phyloP scores from a whole-genome alignment of 257 asterid genomes.

The Vinca minor region DNA sequence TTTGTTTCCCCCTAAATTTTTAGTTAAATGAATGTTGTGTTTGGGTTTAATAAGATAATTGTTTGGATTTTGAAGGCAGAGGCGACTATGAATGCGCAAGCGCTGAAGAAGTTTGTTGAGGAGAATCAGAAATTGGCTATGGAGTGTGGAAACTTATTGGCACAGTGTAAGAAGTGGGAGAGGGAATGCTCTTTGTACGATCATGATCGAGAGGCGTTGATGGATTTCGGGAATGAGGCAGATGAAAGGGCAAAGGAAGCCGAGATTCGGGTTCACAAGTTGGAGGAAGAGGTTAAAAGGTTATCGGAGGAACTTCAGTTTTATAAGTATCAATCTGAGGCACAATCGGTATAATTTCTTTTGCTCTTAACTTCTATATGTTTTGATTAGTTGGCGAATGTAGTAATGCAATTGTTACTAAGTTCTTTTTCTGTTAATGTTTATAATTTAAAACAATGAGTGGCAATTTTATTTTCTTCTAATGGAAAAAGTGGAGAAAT shows the following conservation, averaged over 20 bases:
- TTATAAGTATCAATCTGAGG: conserved; percentile 32
- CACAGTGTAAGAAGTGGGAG: conserved; percentile 76
- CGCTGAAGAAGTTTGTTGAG: conserved; percentile 85
- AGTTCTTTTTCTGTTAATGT: no score
- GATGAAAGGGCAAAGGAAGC: conserved; percentile 86
- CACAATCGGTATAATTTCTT: conserved; percentile 38
- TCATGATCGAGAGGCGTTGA: conserved; percentile 78
- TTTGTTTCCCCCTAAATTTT: not conserved
- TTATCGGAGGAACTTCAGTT: conserved; percentile 50
- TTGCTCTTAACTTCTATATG: not conserved
- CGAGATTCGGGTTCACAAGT: conserved; percentile 43
- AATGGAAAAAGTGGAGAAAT: not conserved
- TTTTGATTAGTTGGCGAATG: not conserved
- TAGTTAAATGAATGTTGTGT: not conserved
- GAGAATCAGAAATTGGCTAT: conserved; percentile 78
- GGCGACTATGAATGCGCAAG: conserved; percentile 81
- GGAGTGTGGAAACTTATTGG: conserved; percentile 69
- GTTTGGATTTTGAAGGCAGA: conserved; percentile 48
- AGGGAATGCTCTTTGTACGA: conserved; percentile 84
- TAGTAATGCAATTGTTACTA: not conserved
- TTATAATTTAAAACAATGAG: not conserved
- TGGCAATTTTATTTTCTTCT: not conserved
- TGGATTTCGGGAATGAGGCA: conserved; percentile 96
- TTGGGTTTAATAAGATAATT: not conserved
- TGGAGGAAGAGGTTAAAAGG: conserved; percentile 55